Conservation (phyloP, 257 asterid genomes). For the Primulina eburnea region DNA sequence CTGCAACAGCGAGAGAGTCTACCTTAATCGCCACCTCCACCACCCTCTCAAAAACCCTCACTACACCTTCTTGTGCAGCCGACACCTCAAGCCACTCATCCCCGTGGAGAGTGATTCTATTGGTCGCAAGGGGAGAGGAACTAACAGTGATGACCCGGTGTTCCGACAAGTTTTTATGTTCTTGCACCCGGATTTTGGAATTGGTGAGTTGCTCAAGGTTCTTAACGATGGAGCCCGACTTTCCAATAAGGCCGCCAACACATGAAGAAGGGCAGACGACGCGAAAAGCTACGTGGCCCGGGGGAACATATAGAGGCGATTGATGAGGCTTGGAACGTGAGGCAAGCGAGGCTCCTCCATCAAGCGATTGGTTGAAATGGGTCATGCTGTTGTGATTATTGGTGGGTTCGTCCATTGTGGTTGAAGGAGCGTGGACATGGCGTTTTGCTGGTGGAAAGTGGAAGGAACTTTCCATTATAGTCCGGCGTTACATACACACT, state of each 20-base stretch:
- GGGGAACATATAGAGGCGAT: slow-evolving; percentile 40
- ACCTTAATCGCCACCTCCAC: slow-evolving; percentile 67
- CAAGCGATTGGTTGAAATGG: slow-evolving; percentile 2
- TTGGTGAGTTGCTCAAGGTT: slow-evolving; percentile 59
- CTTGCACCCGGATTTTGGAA: slow-evolving; percentile 59
- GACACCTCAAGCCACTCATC: slow-evolving; percentile 44
- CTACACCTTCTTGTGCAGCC: slow-evolving; percentile 71
- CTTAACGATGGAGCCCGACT: slow-evolving; percentile 62
- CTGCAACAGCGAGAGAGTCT: slow-evolving; percentile 20
- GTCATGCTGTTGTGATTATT: too few species aligned
- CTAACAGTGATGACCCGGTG: slow-evolving; percentile 54
- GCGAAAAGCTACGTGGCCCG: slow-evolving; percentile 59
- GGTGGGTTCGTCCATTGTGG: slow-evolving; percentile 21
- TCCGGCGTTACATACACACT: too few species aligned
- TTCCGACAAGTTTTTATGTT: slow-evolving; percentile 37
- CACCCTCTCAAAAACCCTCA: slow-evolving; percentile 76
- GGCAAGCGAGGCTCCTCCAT: slow-evolving; percentile 21
- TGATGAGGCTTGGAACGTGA: slow-evolving; percentile 34
- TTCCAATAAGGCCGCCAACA: slow-evolving; percentile 70
- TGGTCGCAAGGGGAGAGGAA: slow-evolving; percentile 34
- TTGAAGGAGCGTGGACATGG: slow-evolving; percentile 16
- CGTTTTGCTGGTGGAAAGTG: slow-evolving; percentile 24
- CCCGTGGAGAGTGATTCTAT: slow-evolving; percentile 27
- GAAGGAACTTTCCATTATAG: neutral
- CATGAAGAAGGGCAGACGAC: slow-evolving; percentile 76